A percentile compares a stretch with the other conserved stretches of the same genome.
phyloP scores from a whole-genome alignment of 768 basidiomycete species.

The Amanita muscaria region DNA sequence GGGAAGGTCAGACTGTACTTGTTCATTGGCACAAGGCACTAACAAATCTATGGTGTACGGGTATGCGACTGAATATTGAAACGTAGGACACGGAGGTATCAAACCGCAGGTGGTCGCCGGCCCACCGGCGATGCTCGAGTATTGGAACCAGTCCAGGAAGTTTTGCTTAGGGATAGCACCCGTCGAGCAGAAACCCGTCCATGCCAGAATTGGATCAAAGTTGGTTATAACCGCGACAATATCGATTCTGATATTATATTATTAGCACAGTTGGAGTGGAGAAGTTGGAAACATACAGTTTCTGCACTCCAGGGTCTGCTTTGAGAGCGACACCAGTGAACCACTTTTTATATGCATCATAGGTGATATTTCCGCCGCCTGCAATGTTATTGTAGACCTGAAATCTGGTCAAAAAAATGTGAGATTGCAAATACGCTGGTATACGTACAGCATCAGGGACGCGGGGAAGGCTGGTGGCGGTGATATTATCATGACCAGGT shows the following conservation, averaged over 20 bases:
- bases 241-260: conserved; percentile 7
- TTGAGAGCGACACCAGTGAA: conserved; percentile 1
- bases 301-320: conserved; percentile 5
- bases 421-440: background rate
- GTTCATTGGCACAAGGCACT: conserved; percentile 5
- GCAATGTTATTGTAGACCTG: conserved; percentile 3
- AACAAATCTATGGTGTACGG: conserved; percentile 9
- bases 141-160: conserved; percentile 14
- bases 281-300: conserved; percentile 1
- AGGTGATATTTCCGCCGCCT: background rate
- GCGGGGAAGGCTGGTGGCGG: conserved; percentile 7
- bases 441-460: conserved; percentile 8
- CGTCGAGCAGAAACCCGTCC: conserved; percentile 9
- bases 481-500: background rate
- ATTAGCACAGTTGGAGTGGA: background rate
- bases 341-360: conserved; percentile 7
- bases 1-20: background rate
- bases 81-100: no score
- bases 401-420: background rate
- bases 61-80: no score
- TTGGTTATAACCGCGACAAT: conserved; percentile 5
- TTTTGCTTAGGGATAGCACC: conserved; percentile 7
- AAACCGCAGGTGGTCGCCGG: conserved; percentile 7
- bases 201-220: conserved; percentile 13
- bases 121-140: conserved; percentile 5